Evolutionary conservation across 345 rosid species (phyloP), one percentile per base, ranked within the genome.

Genomic region (Syzygium aromaticum): DNA sequence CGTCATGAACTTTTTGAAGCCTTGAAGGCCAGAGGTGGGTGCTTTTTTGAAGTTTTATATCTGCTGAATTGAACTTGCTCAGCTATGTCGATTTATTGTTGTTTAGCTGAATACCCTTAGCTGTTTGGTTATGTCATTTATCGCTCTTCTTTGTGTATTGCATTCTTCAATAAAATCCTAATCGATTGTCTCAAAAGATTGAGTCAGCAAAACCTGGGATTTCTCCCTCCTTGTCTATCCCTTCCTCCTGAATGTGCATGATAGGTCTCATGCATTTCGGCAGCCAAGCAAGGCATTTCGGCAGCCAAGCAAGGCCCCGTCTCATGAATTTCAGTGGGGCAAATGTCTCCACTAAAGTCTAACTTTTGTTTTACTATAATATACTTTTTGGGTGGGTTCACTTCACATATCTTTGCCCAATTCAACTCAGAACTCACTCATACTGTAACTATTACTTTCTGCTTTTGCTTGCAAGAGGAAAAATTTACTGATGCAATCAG

Each of bases 1-100:
- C 95, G 98, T 23, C 93, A 93, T 57, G 92, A 95, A 91, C 97
- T 96, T 17, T 93, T 90, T 61, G 94, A 94, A 88, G 98, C 98
- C 61, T 85, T 96, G 90, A 56, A 87, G 85, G 86, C 91, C 86
- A 91, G 92, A 92, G 95, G 97, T 94, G 54, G 23, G 85, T 84
- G 38, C 38, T 84, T 52, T 51, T 84, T 28, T 25, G 13, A 0
- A 33, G 54, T 84, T 54, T 12, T 1, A 38, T 40, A 22, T 73
- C 25, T 73, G 49, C 80, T 38, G 49, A 73, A 38, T 19, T 38
- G 80, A 33, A 73, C 80, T 73, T 10, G 80, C 49, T 38, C 80
- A 38, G 49, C 80, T 73, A 33, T 73, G 80, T 19, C 4, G 0
- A 38, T 33, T 3, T 73, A 38, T 22, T 73, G 80, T 73, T 73